Conservation (phyloP, 306 rosid species). For the Casuarina cunninghamiana region DNA sequence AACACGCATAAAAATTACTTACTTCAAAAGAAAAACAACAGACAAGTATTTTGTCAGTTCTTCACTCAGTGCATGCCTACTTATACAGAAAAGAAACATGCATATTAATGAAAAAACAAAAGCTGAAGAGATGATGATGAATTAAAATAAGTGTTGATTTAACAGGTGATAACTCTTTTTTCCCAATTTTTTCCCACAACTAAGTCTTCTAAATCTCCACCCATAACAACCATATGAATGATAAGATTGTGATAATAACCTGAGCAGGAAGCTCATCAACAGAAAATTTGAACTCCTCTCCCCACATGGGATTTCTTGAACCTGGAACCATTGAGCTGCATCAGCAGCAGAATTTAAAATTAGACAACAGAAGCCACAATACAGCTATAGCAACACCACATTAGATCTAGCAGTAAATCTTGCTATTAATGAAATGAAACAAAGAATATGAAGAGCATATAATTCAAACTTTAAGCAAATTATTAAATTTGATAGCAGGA, state of each 20-base stretch:
- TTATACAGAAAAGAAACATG: neutral
- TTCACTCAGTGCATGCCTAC: neutral
- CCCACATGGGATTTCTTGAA: slow-evolving; percentile 99
- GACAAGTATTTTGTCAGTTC: neutral
- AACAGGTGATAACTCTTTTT: neutral
- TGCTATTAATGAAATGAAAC: slow-evolving; percentile 3
- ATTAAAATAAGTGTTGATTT: neutral
- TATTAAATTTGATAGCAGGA: neutral
- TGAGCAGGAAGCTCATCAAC: slow-evolving; percentile 95
- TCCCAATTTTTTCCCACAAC: neutral
- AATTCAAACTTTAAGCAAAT: neutral
- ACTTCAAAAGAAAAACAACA: no score
- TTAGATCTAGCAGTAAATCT: slow-evolving; percentile 17
- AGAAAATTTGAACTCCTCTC: slow-evolving; percentile 94
- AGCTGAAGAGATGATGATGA: neutral
- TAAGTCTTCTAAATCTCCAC: neutral
- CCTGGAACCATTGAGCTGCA: slow-evolving; percentile 99
- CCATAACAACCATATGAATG: neutral
- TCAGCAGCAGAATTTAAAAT: slow-evolving; percentile 35
- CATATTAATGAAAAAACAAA: neutral
- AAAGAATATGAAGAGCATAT: neutral
- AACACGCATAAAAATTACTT: no score
- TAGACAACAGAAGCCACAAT: slow-evolving; percentile 1
- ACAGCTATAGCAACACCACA: slow-evolving; percentile 9
- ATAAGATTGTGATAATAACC: slow-evolving; percentile 43